A percentile compares a stretch with the other conserved stretches of the same genome.
Evolutionary conservation across 495 filamentous ascomycete genomes (phyloP).

Genomic region (Hypomontagnella monticulosa): DNA sequence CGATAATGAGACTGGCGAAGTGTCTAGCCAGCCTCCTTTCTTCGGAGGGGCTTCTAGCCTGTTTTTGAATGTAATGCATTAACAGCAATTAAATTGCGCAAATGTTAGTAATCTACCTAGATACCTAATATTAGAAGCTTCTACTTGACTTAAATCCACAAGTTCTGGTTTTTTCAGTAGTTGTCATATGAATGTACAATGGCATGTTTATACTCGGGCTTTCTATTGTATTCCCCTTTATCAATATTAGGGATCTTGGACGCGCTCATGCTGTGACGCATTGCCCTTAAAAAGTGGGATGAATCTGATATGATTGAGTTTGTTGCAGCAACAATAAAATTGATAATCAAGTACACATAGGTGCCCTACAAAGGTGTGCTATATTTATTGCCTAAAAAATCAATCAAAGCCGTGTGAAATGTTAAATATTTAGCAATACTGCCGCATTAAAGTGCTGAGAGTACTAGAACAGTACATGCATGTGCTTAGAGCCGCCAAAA

Average conservation of each 20-base stretch:
- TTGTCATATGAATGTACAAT: too few relatives aligned
- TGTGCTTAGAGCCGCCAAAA: conserved; percentile 1
- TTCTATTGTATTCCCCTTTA: background rate
- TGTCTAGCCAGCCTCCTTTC: conserved; percentile 1
- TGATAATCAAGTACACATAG: too few relatives aligned
- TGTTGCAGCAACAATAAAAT: background rate
- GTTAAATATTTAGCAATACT: background rate
- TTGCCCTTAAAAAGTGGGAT: conserved; percentile 24
- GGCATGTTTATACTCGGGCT: too few relatives aligned
- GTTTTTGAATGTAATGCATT: conserved; percentile 1
- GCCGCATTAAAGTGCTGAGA: background rate
- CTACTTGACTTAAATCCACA: too few relatives aligned
- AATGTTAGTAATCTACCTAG: too few relatives aligned
- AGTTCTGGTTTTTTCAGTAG: background rate
- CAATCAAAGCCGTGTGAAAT: too few relatives aligned
- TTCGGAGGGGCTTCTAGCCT: conserved; percentile 1
- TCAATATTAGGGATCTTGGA: background rate
- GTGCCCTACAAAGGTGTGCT: too few relatives aligned
- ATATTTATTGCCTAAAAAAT: too few relatives aligned
- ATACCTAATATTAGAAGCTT: too few relatives aligned
- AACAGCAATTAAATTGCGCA: background rate
- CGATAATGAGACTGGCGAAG: background rate
- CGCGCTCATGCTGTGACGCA: conserved; percentile 18
- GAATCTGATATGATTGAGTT: conserved; percentile 4
- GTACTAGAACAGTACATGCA: conserved; percentile 4